A percentile compares a stretch with the other conserved stretches of the same genome.
Evolutionary conservation across 2,329 filamentous ascomycete species (phyloP).

Genomic region (Fusarium aywerte): DNA sequence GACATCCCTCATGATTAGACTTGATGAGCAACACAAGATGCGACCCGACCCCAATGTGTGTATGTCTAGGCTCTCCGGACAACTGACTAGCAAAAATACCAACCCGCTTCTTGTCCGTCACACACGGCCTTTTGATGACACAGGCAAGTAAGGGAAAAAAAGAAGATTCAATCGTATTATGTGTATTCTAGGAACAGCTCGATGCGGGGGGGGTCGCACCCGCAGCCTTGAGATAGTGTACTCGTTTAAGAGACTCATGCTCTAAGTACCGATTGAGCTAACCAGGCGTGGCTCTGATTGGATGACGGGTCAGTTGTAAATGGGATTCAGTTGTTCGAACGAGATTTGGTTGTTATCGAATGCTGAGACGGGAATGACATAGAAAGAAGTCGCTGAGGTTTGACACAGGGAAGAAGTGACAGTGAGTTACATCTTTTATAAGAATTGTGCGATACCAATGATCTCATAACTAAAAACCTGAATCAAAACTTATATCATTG

Average conservation of each 20-base stretch:
- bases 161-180: constrained; percentile 29
- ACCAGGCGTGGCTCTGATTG: constrained; percentile 47
- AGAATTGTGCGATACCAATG: no score
- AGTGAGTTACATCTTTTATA: no score
- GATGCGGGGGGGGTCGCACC: constrained; percentile 63
- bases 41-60: not conserved
- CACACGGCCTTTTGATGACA: no score
- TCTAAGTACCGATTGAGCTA: constrained; percentile 66
- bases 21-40: not conserved
- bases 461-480: no score
- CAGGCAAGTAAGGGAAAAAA: not conserved
- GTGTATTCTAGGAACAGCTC: constrained; percentile 54
- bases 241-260: constrained; percentile 72
- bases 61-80: not conserved
- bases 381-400: not conserved
- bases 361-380: not conserved
- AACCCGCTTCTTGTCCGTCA: no score
- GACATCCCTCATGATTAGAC: constrained; percentile 7
- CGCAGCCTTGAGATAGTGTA: constrained; percentile 63
- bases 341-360: not conserved
- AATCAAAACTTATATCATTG: no score
- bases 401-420: no score
- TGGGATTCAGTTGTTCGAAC: not conserved
- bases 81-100: not conserved
- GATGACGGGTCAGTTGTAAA: rapidly evolving